phyloP scores from a whole-genome alignment of 805 yeast species.

The Candida hungchunana region DNA sequence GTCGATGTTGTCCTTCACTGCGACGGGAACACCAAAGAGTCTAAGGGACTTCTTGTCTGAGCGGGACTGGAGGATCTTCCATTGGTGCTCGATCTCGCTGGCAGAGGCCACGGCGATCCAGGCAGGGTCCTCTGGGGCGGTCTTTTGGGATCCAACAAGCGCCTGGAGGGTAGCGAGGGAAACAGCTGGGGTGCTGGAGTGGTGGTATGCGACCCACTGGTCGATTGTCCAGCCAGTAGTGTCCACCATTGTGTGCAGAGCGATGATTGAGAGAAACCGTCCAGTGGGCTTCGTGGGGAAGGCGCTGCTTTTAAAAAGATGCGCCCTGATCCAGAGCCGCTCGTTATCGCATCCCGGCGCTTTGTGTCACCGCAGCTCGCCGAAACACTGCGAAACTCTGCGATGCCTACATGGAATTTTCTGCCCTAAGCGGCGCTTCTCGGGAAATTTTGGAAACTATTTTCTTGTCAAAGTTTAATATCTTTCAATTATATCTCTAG shows the following conservation, averaged over 20 bases:
- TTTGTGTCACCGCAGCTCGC: conserved; percentile 16
- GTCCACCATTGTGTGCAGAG: conserved; percentile 13
- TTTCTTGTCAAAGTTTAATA: not conserved
- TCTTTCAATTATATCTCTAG: not conserved
- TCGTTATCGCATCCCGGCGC: conserved; percentile 11
- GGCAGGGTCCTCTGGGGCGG: conserved; percentile 65
- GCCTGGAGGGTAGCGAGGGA: conserved; percentile 48
- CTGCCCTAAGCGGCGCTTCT: not conserved
- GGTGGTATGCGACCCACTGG: conserved; percentile 75
- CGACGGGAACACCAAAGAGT: conserved; percentile 91
- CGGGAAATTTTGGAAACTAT: no score
- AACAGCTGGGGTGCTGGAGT: conserved; percentile 51
- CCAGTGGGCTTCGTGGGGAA: no score
- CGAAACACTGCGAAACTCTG: conserved; percentile 2
- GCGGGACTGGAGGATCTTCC: conserved; percentile 67
- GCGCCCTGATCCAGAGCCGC: conserved; percentile 1
- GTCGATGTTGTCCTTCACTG: conserved; percentile 93
- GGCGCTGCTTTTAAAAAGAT: no score
- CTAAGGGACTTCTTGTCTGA: conserved; percentile 52
- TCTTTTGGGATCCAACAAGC: conserved; percentile 43
- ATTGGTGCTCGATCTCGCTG: conserved; percentile 67
- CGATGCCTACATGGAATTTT: not conserved
- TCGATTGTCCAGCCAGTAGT: conserved; percentile 70
- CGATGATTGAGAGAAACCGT: no score
- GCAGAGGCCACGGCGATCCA: conserved; percentile 80